phyloP scores from a whole-genome alignment of 2,329 filamentous ascomycete genomes.

The Dryadomyces sulphureus region DNA sequence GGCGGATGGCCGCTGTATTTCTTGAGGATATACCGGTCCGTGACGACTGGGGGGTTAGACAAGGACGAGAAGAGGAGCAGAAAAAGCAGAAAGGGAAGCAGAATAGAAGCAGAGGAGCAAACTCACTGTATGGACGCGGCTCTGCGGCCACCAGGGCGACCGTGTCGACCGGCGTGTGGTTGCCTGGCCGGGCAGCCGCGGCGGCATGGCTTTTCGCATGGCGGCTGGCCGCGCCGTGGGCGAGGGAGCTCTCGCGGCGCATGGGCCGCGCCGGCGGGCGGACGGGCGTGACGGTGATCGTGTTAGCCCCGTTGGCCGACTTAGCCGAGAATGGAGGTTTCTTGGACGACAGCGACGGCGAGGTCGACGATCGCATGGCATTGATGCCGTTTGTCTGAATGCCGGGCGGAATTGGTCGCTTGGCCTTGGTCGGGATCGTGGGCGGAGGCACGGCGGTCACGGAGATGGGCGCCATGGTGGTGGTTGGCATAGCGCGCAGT shows the following conservation, averaged over 20 bases:
- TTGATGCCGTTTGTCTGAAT: slow-evolving; percentile 50
- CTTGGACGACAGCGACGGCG: slow-evolving; percentile 40
- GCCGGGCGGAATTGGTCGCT: slow-evolving; percentile 50
- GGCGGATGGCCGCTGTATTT: slow-evolving; percentile 56
- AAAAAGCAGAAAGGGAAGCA: no score
- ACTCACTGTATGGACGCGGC: slow-evolving; percentile 38
- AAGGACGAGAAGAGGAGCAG: background rate
- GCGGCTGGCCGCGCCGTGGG: slow-evolving; percentile 20
- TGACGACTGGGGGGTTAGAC: slow-evolving; percentile 44
- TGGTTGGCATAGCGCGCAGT: background rate
- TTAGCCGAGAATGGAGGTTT: slow-evolving; percentile 33
- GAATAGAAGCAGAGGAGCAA: no score
- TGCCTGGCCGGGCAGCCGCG: slow-evolving; percentile 28
- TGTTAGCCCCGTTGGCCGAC: slow-evolving; percentile 29
- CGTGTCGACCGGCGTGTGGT: slow-evolving; percentile 30
- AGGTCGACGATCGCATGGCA: slow-evolving; percentile 44
- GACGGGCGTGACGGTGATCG: slow-evolving; percentile 27
- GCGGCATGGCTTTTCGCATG: slow-evolving; percentile 36
- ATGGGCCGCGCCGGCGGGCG: slow-evolving; percentile 40
- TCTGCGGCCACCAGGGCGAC: slow-evolving; percentile 22
- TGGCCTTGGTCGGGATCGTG: slow-evolving; percentile 41
- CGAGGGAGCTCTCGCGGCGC: slow-evolving; percentile 34
- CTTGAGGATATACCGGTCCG: slow-evolving; percentile 63
- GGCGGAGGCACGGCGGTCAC: slow-evolving; percentile 30
- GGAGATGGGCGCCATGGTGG: slow-evolving; percentile 36